Percentiles rank a stretch among this genome's conserved stretches.
phyloP scores from a whole-genome alignment of 352 stramenopile species.

The Globisporangium canariense region DNA sequence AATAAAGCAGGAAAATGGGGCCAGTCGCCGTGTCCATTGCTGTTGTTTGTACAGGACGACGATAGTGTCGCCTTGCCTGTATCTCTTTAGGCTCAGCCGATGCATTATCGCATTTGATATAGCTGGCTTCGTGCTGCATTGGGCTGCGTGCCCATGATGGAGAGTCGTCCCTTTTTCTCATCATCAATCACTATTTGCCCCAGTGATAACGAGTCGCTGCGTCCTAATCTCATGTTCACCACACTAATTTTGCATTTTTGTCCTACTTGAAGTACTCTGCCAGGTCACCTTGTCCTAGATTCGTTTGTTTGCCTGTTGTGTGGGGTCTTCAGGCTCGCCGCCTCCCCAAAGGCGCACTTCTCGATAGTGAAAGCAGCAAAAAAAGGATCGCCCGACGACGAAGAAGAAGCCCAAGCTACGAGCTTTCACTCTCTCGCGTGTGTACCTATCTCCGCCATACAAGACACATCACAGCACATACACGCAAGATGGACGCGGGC shows the following conservation, averaged over 20 bases:
- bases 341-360: slow-evolving; percentile 1
- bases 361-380: slow-evolving; percentile 7
- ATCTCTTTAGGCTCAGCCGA: too few relatives aligned
- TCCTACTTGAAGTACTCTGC: background rate
- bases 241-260: background rate
- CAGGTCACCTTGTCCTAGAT: background rate
- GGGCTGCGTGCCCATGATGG: background rate
- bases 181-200: background rate
- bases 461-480: background rate
- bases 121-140: too few relatives aligned
- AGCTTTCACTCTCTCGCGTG: background rate
- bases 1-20: slow-evolving; percentile 7
- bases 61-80: too few relatives aligned
- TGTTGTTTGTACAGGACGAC: background rate
- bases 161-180: background rate
- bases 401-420: background rate
- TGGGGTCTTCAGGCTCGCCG: background rate
- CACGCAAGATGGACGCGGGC: slow-evolving; percentile 56
- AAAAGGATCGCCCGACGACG: slow-evolving; percentile 8
- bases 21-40: background rate
- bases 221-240: background rate
- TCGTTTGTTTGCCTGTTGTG: background rate
- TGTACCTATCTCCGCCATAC: background rate
- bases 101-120: too few relatives aligned
- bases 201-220: background rate